Evolutionary conservation across 2,329 filamentous ascomycete species (phyloP).

Genomic region (Verticillium zaregamsianum): DNA sequence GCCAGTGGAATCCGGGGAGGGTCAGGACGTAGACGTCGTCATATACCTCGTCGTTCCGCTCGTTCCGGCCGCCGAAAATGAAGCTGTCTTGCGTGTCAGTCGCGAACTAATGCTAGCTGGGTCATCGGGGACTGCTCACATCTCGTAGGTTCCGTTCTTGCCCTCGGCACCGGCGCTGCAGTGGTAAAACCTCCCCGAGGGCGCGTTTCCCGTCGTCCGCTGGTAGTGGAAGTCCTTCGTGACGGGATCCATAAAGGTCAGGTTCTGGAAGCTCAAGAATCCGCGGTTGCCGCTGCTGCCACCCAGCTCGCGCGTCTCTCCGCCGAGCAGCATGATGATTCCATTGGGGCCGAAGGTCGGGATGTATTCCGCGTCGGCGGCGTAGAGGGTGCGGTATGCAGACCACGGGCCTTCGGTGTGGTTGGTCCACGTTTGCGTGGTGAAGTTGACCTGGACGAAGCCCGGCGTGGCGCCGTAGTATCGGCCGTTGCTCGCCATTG

Average conservation of each 20-base stretch:
- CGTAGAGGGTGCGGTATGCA: constrained; percentile 21
- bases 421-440: constrained; percentile 24
- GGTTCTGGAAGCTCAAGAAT: constrained; percentile 19
- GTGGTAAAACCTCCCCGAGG: constrained; percentile 20
- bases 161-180: constrained; percentile 28
- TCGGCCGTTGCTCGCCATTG: constrained; percentile 13
- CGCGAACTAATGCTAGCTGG: neutral
- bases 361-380: constrained; percentile 23
- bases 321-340: constrained; percentile 27
- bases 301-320: constrained; percentile 13
- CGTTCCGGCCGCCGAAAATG: constrained; percentile 28
- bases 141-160: constrained; percentile 28
- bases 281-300: neutral
- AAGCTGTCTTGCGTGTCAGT: constrained; percentile 20
- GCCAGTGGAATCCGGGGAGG: constrained; percentile 32
- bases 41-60: constrained; percentile 15
- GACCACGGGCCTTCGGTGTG: constrained; percentile 17
- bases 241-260: constrained; percentile 28
- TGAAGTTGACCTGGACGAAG: constrained; percentile 26
- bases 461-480: constrained; percentile 19
- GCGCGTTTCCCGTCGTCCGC: constrained; percentile 22
- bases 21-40: constrained; percentile 30
- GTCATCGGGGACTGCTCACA: constrained; percentile 17
- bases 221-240: constrained; percentile 29
- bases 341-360: constrained; percentile 26